Base-by-base conservation (phyloP, 2,329 filamentous ascomycete genomes). In the Paecilomyces variotii region DNA sequence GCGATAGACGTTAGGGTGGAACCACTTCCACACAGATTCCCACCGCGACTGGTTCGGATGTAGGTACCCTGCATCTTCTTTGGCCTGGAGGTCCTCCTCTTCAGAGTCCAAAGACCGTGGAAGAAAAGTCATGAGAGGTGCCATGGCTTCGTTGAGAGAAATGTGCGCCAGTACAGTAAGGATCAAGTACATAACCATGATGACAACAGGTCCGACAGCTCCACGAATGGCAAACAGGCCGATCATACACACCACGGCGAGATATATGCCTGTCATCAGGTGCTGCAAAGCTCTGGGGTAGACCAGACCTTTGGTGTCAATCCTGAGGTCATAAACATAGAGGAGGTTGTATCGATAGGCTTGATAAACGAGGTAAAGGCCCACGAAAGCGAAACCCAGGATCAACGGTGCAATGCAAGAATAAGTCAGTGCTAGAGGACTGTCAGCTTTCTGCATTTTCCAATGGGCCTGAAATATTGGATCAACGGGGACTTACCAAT, bases 281-380 rank as follows among this genome's bases (percentile, higher is more conserved):
- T 97, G 92, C 70, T 94, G 87, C 24, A 97, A 79, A 0, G 91
- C 91, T 12, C 87, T 86, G 0, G 91, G 89, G 69, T 97, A 97
- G 63, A 93, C 88, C 1, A 95, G 82, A 2, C 93, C 92, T 67
- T 94, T 91, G 51, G 90, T 96, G 69, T 97, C 91, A 68, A 95
- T 84, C 59, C 85, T 78, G 12, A 88, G 85, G 70, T 94, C 88
- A 58, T 88, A 88, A 4, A 96, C 91, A 72, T 90, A 97, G 56
- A 97, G 81, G 56, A 96, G 79, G 69, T 96, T 96, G 79, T 97
- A 96, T 35, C 90, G 85, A 80, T 91, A 96, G 39, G 91, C 89
- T 57, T 93, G 78, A 70, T 96, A 95, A 70, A 96, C 91, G 39
- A 94, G 79, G 39, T 81, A 84, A 62, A 97, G 83, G 27, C 90